These are phyloP conservation scores for Halophytophthora batemanensis DNA, from an alignment of 352 stramenopile genomes.

Conservation along the genomic window DNA sequence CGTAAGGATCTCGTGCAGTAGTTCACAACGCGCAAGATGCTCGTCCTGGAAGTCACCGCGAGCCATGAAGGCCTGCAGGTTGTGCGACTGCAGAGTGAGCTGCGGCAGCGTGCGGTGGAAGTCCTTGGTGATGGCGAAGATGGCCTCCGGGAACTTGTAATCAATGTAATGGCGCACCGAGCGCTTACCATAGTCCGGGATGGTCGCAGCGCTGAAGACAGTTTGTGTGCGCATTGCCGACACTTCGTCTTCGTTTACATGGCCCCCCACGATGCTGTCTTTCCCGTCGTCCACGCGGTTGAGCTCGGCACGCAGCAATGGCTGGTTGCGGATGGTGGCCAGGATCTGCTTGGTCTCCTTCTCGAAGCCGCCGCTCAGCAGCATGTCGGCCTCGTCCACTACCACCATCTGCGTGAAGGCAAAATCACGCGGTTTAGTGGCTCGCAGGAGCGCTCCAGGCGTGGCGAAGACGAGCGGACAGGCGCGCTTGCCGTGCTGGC, in stretches of 20 bases:
- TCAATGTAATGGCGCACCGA: conserved; percentile 69
- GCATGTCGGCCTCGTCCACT: conserved; percentile 82
- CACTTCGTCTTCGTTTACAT: conserved; percentile 22
- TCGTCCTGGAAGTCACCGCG: conserved; percentile 14
- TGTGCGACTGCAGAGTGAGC: conserved; percentile 33
- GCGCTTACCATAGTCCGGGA: conserved; percentile 74
- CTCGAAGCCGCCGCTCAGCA: conserved; percentile 71
- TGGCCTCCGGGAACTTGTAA: conserved; percentile 67
- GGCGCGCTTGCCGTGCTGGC: conserved; percentile 19
- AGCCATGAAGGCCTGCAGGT: conserved; percentile 40
- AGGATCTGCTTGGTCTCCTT: conserved; percentile 80
- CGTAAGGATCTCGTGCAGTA: conserved; percentile 50
- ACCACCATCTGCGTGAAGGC: conserved; percentile 71
- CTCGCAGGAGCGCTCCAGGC: conserved; percentile 57
- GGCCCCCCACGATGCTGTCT: background rate
- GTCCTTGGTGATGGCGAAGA: conserved; percentile 62
- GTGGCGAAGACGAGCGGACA: conserved; percentile 65
- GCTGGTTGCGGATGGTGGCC: conserved; percentile 76
- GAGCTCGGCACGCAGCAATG: conserved; percentile 39
- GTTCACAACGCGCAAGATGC: conserved; percentile 33
- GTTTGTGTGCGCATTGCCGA: conserved; percentile 42
- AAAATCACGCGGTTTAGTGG: conserved; percentile 64
- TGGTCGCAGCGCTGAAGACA: conserved; percentile 80
- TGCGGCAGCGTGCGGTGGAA: conserved; percentile 70
- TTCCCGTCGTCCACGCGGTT: conserved; percentile 30